Base-by-base conservation (phyloP, 441 rosid species). In the Dalechampia spathulata region DNA sequence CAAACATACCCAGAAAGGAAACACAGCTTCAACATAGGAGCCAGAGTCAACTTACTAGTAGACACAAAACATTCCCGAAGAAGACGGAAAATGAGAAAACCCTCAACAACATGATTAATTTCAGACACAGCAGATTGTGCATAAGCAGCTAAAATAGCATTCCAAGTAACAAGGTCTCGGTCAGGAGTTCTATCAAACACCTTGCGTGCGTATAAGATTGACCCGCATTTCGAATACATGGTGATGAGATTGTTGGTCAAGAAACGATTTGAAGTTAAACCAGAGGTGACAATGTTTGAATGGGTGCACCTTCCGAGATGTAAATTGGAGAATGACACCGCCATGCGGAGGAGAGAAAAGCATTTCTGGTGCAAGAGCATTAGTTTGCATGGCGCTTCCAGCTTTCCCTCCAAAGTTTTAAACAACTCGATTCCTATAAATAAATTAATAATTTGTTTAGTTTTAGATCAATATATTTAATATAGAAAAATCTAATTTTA, bases 131-230 rank as follows among this genome's bases (percentile, higher is more conserved):
- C 69, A 0, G 60, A 55, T 7, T 40, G 60, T 38, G 76, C 76
- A 55, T 67, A 72, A 11, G 76, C 72, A 59, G 65, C 54, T n/a
- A 72, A 42, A 25, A 72, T 50, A 4, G 69, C 60, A 53, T 72
- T 72, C 76, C 76, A 72, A 16, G 69, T 61, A 23, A 72, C 42
- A 14, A 67, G 62, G 54, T 72, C 69, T 57, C 69, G 52, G 6
- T 59, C 60, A 36, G 32, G 68, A 46, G 49, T 72, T 63, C 37
- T 61, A 50, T 72, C 72, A 27, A 72, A 72, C 66, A 72, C 10
- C 10, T 38, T 57, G 44, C 69, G 69, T 0, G 72, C 72, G 5
- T 45, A 41, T 0, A 22, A 36, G 27, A 67, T 51, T 4, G 63
- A 67, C 14, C 72, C 69, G 19, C 76, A 72, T 21, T 58, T 63